Conservation (phyloP, 2,329 filamentous ascomycete genomes). For the Pestalotiopsis sp. region DNA sequence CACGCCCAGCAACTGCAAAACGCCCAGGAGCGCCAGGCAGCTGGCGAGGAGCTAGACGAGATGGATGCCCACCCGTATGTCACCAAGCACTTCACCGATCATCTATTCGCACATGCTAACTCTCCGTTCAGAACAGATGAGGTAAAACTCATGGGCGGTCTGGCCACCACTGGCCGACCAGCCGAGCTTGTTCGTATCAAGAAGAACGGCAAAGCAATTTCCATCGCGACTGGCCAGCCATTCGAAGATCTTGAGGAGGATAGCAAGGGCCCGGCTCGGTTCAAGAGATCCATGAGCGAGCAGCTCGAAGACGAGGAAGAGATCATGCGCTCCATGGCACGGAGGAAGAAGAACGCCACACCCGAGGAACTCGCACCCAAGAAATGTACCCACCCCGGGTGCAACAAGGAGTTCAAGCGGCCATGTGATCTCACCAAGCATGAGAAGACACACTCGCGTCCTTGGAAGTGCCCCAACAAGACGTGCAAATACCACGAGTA, state of each 20-base stretch:
- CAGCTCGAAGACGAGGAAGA: slow-evolving; percentile 78
- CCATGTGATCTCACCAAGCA: slow-evolving; percentile 98
- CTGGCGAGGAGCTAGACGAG: slow-evolving; percentile 51
- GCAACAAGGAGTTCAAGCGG: slow-evolving; percentile 91
- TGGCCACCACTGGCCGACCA: slow-evolving; percentile 79
- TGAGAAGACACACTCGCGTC: slow-evolving; percentile 95
- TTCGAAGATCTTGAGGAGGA: slow-evolving; percentile 57
- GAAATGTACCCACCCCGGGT: slow-evolving; percentile 74
- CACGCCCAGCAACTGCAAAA: slow-evolving; percentile 85
- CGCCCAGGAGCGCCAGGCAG: slow-evolving; percentile 66
- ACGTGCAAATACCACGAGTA: slow-evolving; percentile 88
- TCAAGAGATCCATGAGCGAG: slow-evolving; percentile 70
- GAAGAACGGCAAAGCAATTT: slow-evolving; percentile 79
- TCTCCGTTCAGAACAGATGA: slow-evolving; percentile 55
- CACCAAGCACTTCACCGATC: slow-evolving; percentile 18
- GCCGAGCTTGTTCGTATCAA: slow-evolving; percentile 83
- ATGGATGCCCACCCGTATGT: slow-evolving; percentile 63
- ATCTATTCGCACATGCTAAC: slow-evolving; percentile 26
- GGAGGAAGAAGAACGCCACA: slow-evolving; percentile 89
- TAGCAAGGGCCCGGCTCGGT: slow-evolving; percentile 48
- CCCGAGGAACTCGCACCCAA: slow-evolving; percentile 82
- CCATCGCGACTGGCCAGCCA: slow-evolving; percentile 70
- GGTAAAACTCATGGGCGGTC: slow-evolving; percentile 79
- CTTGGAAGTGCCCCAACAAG: slow-evolving; percentile 85
- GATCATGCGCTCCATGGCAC: slow-evolving; percentile 90